Base-by-base conservation (phyloP, 805 yeast genomes). In the Dipodascus geniculatus region DNA sequence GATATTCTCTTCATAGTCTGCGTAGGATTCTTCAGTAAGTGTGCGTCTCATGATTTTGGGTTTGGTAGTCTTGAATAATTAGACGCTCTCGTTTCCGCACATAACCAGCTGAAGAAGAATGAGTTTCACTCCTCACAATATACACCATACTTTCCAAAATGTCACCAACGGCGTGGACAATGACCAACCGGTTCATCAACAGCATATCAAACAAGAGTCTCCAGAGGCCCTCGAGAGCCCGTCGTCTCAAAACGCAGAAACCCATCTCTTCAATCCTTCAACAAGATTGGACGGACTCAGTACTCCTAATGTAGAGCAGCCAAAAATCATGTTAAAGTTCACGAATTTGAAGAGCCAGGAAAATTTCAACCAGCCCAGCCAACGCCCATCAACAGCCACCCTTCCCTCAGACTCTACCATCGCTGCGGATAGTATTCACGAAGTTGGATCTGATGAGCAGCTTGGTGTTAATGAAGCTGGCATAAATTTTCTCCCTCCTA, bases 121-220 rank as follows among this genome's bases (percentile, higher is more conserved):
- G 44, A 38, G 44, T 38, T 38, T 38, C 19, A n/a, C 44, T n/a
- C 44, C 44, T 38, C 17, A 38, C 20, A 38, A 38, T 38, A 38
- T 38, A 38, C 4, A 38, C 44, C 44, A 38, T 38, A 9, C 20
- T 11, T 38, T 6, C 20, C 11, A 17, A 17, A 38, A 14, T 14
- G 44, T 38, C 44, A n/a, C 44, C 14, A 38, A 38, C 19, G 44
- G 44, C 20, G 44, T 38, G 17, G 6, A 14, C 6, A n/a, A 38
- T 38, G 44, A 38, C 4, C 44, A 38, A 38, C 33, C 11, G 33
- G 33, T 28, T 6, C 44, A 38, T n/a, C 44, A 4, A 38, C 20
- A 38, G 17, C 8, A 3, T 6, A 38, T 38, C 6, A 38, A 38
- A 38, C 44, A 38, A 38, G 44, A 38, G 20, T 14, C 19, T 9